Conservation (phyloP, 306 rosid species). For the Cotoneaster glaucophyllus region DNA sequence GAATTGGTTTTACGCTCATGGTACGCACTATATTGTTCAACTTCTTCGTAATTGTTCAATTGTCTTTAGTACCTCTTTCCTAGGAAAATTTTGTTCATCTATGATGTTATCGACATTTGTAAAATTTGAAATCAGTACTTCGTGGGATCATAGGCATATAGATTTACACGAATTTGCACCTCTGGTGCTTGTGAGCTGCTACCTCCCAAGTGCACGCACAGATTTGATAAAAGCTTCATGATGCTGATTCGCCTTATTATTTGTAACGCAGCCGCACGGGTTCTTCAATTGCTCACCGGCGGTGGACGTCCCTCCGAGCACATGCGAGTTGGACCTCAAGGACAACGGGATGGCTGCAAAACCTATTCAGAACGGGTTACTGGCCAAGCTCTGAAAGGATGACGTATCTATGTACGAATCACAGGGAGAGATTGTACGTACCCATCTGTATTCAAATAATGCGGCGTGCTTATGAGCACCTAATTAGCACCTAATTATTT, state of each 20-base stretch:
- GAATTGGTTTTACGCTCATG: constrained; percentile 66
- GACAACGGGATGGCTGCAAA: constrained; percentile 50
- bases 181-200: not conserved
- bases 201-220: not conserved
- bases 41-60: not conserved
- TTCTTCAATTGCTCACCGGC: constrained; percentile 76
- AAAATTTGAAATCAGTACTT: not conserved
- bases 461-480: too few species aligned
- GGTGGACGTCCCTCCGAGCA: constrained; percentile 60
- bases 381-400: constrained; percentile 47
- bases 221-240: not conserved
- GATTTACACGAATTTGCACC: not conserved
- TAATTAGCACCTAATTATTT: too few species aligned
- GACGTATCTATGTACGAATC: not conserved
- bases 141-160: not conserved
- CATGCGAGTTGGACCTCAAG: constrained; percentile 55
- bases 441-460: too few species aligned
- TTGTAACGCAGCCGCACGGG: constrained; percentile 63
- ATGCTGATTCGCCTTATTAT: not conserved
- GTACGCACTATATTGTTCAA: constrained; percentile 17
- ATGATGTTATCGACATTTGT: not conserved
- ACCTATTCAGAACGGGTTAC: constrained; percentile 49
- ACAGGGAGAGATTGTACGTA: too few species aligned
- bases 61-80: not conserved
- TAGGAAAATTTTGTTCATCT: not conserved